Base-by-base conservation (phyloP, 2,329 filamentous ascomycete genomes). In the Mollisiaceae sp. region DNA sequence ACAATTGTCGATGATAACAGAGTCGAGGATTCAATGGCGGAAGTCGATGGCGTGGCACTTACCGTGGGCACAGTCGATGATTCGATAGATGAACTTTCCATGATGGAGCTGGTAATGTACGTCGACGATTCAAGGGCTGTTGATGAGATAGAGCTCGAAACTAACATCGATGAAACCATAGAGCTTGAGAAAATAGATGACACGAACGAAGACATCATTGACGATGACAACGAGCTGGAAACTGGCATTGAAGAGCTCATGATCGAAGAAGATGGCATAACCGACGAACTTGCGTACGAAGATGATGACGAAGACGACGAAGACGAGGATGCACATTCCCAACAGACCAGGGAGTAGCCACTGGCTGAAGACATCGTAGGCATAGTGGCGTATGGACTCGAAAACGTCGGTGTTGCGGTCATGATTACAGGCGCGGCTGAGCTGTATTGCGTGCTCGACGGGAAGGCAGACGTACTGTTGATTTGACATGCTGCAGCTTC, bases 21-120 rank as follows among this genome's bases (percentile, higher is more conserved):
- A 50, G 45, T 50, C n/a, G 45, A 50, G 45, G 45, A 50, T 50
- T 50, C 45, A 8, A 50, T 22, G n/a, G 45, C 45, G 18, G 45
- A 50, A 3, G n/a, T 50, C 45, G 45, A 50, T 50, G n/a, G 45
- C 11, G 20, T 9, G 6, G 20, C 45, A 50, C 45, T 50, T 24
- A n/a, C 8, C 45, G 45, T 20, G 22, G 11, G 45, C 45, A 22
- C 14, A 8, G 45, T 50, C n/a, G 45, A 50, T 22, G 45, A 20
- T 11, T 50, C 45, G 45, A 12, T 50, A 22, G n/a, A n/a, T 22
- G 45, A 50, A n/a, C 45, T 50, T n/a, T 6, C 11, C n/a, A 11
- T n/a, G 45, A 50, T 22, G 12, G 45, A 50, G 45, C 45, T 50
- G 18, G 45, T 6, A 8, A 50, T n/a, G 3, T n/a, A 50, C 24